These are phyloP conservation scores for Sphaerobolus stellatus DNA, from an alignment of 1,284 basidiomycete genomes.

Conservation along the genomic window DNA sequence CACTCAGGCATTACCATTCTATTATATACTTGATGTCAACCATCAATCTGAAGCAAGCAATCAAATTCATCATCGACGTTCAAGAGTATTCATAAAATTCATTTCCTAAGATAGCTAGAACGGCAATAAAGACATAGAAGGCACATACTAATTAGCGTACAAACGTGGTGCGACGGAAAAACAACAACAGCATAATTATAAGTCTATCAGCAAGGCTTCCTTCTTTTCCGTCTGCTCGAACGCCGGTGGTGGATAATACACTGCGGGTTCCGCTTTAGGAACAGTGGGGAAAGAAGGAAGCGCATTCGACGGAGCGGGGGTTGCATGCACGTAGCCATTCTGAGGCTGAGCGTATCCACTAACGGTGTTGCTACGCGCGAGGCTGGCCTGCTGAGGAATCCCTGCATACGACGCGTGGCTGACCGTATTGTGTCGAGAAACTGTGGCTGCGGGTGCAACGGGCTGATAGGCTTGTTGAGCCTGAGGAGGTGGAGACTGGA, in stretches of 20 bases:
- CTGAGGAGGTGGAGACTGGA: background rate
- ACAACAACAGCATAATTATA: constrained; percentile 44
- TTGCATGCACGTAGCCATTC: too few species aligned
- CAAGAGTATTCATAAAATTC: background rate
- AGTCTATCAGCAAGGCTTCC: constrained; percentile 81
- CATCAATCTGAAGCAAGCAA: background rate
- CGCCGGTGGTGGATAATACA: constrained; percentile 49
- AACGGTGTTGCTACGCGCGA: constrained; percentile 23
- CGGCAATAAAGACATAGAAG: too few species aligned
- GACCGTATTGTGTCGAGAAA: constrained; percentile 17
- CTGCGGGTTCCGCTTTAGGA: constrained; percentile 61
- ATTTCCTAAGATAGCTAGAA: background rate
- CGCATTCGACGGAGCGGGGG: constrained; percentile 23
- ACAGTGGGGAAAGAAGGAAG: constrained; percentile 69
- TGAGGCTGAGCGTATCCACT: constrained; percentile 33
- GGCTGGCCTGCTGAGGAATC: too few species aligned
- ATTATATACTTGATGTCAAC: background rate
- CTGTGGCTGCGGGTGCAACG: constrained; percentile 3
- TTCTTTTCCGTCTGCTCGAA: constrained; percentile 69
- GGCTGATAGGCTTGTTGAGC: constrained; percentile 13
- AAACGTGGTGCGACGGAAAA: too few species aligned
- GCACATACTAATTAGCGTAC: too few species aligned
- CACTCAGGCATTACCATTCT: background rate
- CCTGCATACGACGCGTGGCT: constrained; percentile 24
- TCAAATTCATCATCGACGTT: background rate